These are phyloP conservation scores for Linum usitatissimum DNA, from an alignment of 345 rosid genomes.

Conservation along the genomic window DNA sequence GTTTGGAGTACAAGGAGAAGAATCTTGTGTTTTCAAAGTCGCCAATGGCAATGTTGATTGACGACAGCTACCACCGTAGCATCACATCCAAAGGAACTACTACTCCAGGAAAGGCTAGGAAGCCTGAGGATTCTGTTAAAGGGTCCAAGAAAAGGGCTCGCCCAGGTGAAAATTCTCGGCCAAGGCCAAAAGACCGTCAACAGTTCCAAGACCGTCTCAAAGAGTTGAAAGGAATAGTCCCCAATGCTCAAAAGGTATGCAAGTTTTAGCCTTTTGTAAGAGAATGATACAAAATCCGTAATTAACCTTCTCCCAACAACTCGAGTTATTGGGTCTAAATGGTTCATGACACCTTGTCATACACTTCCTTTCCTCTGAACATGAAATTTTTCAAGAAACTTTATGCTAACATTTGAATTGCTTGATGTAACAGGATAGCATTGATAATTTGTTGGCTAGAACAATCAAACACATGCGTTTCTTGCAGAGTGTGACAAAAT, in stretches of 20 bases:
- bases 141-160: conserved; percentile 55
- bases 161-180: conserved; percentile 71
- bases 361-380: no score
- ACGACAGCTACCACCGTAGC: conserved; percentile 64
- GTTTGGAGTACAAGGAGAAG: conserved; percentile 16
- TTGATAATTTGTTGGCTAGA: conserved; percentile 67
- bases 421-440: conserved; percentile 57
- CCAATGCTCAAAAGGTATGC: conserved; percentile 73
- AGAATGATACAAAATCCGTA: no score
- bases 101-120: conserved; percentile 24
- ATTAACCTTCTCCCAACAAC: no score
- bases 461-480: conserved; percentile 81
- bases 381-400: no score
- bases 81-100: conserved; percentile 34
- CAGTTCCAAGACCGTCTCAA: conserved; percentile 86
- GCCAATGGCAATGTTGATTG: conserved; percentile 59
- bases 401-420: background rate
- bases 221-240: conserved; percentile 78
- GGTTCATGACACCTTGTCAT: no score
- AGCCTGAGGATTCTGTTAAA: conserved; percentile 44
- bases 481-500: conserved; percentile 74
- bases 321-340: no score
- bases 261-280: conserved; percentile 2
- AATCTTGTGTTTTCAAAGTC: conserved; percentile 29
- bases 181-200: conserved; percentile 96